A percentile compares a stretch with the other conserved stretches of the same genome.
Evolutionary conservation across 495 filamentous ascomycete genomes (phyloP).

Genomic region (Xylaria curta): DNA sequence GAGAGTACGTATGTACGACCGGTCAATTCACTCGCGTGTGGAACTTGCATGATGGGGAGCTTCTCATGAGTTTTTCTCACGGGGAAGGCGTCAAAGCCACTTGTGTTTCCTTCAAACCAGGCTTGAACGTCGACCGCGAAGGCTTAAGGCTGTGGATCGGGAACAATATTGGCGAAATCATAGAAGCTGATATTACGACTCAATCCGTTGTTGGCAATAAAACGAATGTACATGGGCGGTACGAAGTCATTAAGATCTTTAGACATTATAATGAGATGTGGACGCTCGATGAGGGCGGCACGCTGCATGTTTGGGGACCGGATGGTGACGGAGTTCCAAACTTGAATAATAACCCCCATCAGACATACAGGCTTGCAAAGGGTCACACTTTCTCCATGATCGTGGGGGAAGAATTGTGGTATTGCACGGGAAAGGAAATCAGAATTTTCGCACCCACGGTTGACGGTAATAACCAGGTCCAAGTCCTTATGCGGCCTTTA

Average conservation of each 20-base stretch:
- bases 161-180: slow-evolving; percentile 81
- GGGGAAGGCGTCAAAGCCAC: slow-evolving; percentile 79
- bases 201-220: slow-evolving; percentile 71
- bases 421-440: slow-evolving; percentile 87
- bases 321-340: slow-evolving; percentile 77
- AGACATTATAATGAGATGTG: slow-evolving; percentile 89
- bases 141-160: slow-evolving; percentile 90
- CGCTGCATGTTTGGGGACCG: slow-evolving; percentile 84
- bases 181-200: slow-evolving; percentile 80
- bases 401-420: slow-evolving; percentile 80
- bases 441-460: slow-evolving; percentile 78
- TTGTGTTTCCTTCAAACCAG: slow-evolving; percentile 85
- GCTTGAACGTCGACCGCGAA: slow-evolving; percentile 74
- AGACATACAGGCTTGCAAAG: slow-evolving; percentile 73
- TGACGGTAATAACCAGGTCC: slow-evolving; percentile 70
- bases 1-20: slow-evolving; percentile 83
- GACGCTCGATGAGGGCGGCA: slow-evolving; percentile 91
- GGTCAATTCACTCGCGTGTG: slow-evolving; percentile 86
- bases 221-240: slow-evolving; percentile 74
- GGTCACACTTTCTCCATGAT: slow-evolving; percentile 89
- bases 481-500: slow-evolving; percentile 72
- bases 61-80: slow-evolving; percentile 79
- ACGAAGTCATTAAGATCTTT: slow-evolving; percentile 85
- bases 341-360: slow-evolving; percentile 67
- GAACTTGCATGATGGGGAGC: slow-evolving; percentile 81